Evolutionary conservation across 2,329 filamentous ascomycete species (phyloP).

Genomic region (Exophiala alcalophila): DNA sequence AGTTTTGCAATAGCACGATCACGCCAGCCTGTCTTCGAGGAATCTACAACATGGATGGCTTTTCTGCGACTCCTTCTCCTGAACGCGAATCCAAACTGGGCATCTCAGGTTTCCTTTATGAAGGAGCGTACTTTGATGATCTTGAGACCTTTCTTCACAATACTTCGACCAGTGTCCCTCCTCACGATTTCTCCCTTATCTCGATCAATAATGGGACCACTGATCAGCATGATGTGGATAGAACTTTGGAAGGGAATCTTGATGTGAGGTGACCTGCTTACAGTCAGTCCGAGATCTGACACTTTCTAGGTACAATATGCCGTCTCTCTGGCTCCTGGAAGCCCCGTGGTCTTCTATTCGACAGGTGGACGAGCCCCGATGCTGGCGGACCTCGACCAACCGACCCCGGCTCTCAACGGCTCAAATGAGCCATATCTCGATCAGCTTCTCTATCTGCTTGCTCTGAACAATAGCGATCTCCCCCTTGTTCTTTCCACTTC

Average conservation of each 20-base stretch:
- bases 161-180: conserved; percentile 53
- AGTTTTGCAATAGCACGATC: conserved; percentile 41
- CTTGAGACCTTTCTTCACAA: conserved; percentile 55
- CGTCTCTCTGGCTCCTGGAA: conserved; percentile 53
- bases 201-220: conserved; percentile 58
- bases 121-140: conserved; percentile 54
- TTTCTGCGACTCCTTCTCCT: conserved; percentile 33
- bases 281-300: background rate
- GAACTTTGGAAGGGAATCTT: conserved; percentile 50
- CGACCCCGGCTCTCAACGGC: conserved; percentile 40
- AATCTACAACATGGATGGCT: conserved; percentile 50
- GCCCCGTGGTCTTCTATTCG: conserved; percentile 57
- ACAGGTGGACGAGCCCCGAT: conserved; percentile 57
- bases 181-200: conserved; percentile 56
- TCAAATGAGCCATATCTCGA: conserved; percentile 66
- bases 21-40: conserved; percentile 50
- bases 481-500: conserved; percentile 67
- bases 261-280: conserved; percentile 37
- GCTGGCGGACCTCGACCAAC: conserved; percentile 47
- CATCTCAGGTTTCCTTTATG: conserved; percentile 50
- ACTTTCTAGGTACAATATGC: conserved; percentile 62
- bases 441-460: conserved; percentile 60
- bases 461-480: conserved; percentile 52
- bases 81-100: conserved; percentile 42
- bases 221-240: conserved; percentile 42